phyloP scores from a whole-genome alignment of 805 yeast genomes.

The Saturnispora halmiae region DNA sequence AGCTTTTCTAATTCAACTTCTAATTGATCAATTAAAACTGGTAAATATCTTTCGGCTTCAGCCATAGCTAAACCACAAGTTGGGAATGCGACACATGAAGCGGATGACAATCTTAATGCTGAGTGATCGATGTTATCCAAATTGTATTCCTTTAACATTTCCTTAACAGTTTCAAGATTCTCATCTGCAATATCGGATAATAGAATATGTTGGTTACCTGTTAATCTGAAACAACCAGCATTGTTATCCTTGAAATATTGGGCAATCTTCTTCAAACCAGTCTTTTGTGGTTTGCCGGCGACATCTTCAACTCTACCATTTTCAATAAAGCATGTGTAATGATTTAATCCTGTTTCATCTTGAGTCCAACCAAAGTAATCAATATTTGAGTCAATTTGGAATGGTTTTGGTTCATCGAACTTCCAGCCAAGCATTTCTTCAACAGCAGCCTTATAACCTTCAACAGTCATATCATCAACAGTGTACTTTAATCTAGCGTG shows the following conservation, averaged over 20 bases:
- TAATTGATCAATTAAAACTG: slow-evolving; percentile 68
- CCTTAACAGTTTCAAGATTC: slow-evolving; percentile 54
- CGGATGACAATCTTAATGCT: slow-evolving; percentile 79
- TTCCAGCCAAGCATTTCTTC: slow-evolving; percentile 75
- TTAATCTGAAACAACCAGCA: slow-evolving; percentile 83
- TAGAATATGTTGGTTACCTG: slow-evolving; percentile 91
- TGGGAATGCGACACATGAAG: slow-evolving; percentile 97
- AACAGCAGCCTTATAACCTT: slow-evolving; percentile 65
- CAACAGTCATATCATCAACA: slow-evolving; percentile 88
- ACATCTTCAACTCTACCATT: slow-evolving; percentile 96
- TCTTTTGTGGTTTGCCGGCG: slow-evolving; percentile 79
- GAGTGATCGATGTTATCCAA: slow-evolving; percentile 70
- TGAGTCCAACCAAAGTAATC: slow-evolving; percentile 92
- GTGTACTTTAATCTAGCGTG: slow-evolving; percentile 97
- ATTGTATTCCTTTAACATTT: slow-evolving; percentile 58
- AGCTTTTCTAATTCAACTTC: slow-evolving; percentile 84
- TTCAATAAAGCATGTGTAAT: slow-evolving; percentile 89
- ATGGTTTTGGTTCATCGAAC: slow-evolving; percentile 63
- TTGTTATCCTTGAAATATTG: slow-evolving; percentile 46
- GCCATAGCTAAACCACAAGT: slow-evolving; percentile 99
- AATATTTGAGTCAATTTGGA: slow-evolving; percentile 74
- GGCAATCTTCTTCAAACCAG: slow-evolving; percentile 77
- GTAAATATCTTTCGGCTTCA: slow-evolving; percentile 89
- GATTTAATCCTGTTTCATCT: slow-evolving; percentile 77
- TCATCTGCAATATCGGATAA: slow-evolving; percentile 65